Conservation (phyloP, 345 rosid genomes). For the Fremontodendron californicum region DNA sequence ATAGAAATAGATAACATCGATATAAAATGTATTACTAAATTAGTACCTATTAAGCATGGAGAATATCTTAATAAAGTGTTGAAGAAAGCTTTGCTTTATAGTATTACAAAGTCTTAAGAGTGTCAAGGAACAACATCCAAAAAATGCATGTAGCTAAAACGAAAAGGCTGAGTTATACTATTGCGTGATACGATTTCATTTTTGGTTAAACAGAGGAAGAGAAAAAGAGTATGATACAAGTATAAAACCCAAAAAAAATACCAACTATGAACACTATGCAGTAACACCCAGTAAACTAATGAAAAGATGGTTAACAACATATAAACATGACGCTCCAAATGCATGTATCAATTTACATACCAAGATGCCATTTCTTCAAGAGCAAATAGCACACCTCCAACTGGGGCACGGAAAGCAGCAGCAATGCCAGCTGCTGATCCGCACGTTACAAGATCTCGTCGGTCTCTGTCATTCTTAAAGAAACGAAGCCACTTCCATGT, state of each 20-base stretch:
- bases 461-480: slow-evolving; percentile 83
- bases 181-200: background rate
- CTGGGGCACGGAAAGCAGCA: slow-evolving; percentile 87
- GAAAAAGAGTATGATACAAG: background rate
- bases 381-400: slow-evolving; percentile 90
- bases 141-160: too few species aligned
- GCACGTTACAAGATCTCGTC: slow-evolving; percentile 89
- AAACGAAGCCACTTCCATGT: slow-evolving; percentile 80
- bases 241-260: background rate
- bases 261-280: background rate
- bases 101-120: background rate
- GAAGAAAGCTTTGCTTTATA: background rate
- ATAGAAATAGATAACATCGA: background rate
- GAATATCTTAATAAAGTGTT: background rate
- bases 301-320: background rate
- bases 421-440: slow-evolving; percentile 98
- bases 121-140: background rate
- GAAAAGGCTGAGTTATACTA: background rate
- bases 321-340: background rate
- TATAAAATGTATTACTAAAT: background rate
- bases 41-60: background rate
- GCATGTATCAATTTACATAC: slow-evolving; percentile 35
- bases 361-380: slow-evolving; percentile 97
- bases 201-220: background rate
- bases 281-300: background rate